Percentiles rank a stretch among this genome's conserved stretches.
Conservation (phyloP, 2,329 filamentous ascomycete species). For the Coniochaeta ligniaria region DNA sequence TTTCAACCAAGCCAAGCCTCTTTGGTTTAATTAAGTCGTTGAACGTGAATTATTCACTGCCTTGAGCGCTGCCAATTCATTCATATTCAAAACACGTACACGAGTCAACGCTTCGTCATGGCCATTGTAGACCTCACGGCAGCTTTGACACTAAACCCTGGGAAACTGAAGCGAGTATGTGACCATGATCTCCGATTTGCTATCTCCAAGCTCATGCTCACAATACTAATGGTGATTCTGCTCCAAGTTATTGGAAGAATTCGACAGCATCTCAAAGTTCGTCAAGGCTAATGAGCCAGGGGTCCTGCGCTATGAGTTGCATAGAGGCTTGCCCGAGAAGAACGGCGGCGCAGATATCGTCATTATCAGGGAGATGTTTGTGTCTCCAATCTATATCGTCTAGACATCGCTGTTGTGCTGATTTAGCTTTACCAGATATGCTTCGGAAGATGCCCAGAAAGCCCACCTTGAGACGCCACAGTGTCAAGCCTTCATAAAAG, state of each 20-base stretch:
- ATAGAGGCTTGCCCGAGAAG: neutral
- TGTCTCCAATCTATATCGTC: neutral
- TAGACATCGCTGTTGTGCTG: neutral
- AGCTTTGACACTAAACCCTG: neutral
- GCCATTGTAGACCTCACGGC: neutral
- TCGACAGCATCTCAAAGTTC: neutral
- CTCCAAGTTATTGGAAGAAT: neutral
- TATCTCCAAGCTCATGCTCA: neutral
- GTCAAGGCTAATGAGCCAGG: conserved; percentile 1
- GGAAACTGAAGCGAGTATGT: neutral
- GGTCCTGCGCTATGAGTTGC: neutral
- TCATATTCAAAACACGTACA: neutral
- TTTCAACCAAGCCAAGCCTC: neutral
- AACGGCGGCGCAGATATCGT: neutral
- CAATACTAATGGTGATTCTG: neutral
- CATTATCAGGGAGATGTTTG: neutral
- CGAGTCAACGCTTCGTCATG: neutral
- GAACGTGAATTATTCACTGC: neutral
- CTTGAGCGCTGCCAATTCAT: neutral
- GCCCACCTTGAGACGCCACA: neutral
- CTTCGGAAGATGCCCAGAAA: neutral
- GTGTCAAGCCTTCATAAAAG: neutral
- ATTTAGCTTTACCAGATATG: neutral
- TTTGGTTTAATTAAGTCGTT: neutral
- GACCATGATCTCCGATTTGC: neutral